phyloP scores from a whole-genome alignment of 495 filamentous ascomycete species.

The Podospora pseudocomata region DNA sequence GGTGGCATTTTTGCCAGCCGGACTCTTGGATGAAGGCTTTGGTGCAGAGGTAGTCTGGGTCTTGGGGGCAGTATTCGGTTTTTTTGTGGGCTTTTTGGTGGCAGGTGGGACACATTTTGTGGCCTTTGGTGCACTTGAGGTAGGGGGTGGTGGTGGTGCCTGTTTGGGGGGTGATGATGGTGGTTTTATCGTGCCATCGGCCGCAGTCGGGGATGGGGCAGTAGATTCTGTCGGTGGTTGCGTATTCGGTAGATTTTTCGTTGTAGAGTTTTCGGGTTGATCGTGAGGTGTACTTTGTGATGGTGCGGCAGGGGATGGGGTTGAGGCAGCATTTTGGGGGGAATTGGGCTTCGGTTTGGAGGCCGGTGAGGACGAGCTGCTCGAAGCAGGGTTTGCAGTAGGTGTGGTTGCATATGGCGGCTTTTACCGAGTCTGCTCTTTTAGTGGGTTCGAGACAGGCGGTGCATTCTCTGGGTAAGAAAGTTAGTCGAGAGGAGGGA shows the following conservation, averaged over 20 bases:
- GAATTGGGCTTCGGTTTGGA: slow-evolving; percentile 41
- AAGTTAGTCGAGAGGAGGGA: neutral
- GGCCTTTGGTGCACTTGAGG: slow-evolving; percentile 30
- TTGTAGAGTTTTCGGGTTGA: slow-evolving; percentile 27
- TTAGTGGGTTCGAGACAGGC: slow-evolving; percentile 35
- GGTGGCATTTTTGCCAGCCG: slow-evolving; percentile 43
- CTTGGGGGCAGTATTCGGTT: slow-evolving; percentile 34
- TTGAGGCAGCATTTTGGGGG: slow-evolving; percentile 47
- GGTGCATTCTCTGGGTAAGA: slow-evolving; percentile 28
- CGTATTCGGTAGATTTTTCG: slow-evolving; percentile 35
- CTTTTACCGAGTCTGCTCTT: neutral
- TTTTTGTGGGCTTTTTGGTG: slow-evolving; percentile 27
- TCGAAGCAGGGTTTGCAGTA: slow-evolving; percentile 43
- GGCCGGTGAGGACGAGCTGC: slow-evolving; percentile 35
- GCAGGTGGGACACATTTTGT: slow-evolving; percentile 38
- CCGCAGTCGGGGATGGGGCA: slow-evolving; percentile 35
- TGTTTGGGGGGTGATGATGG: slow-evolving; percentile 6
- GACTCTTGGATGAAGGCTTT: slow-evolving; percentile 39
- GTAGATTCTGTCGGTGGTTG: slow-evolving; percentile 36
- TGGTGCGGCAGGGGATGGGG: slow-evolving; percentile 32
- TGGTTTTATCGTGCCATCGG: slow-evolving; percentile 22
- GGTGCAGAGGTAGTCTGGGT: slow-evolving; percentile 21
- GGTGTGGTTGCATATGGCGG: slow-evolving; percentile 34
- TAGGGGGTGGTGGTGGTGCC: slow-evolving; percentile 16
- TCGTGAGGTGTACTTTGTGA: slow-evolving; percentile 25